A percentile compares a stretch with the other conserved stretches of the same genome.
These are phyloP conservation scores for Raphanus hybrid DNA, from an alignment of 441 rosid genomes.

Conservation along the genomic window DNA sequence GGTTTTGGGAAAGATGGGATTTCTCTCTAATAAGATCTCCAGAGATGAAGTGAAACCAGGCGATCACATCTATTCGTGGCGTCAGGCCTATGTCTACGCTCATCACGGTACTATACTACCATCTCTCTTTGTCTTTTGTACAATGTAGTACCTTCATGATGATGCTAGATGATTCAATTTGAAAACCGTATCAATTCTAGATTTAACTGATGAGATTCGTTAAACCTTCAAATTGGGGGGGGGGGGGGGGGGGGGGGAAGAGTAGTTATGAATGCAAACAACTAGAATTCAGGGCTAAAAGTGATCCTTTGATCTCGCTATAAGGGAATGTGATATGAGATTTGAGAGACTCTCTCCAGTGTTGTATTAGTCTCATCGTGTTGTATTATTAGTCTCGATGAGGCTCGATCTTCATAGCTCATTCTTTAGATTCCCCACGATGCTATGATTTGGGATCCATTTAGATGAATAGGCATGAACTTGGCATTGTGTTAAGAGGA, in stretches of 20 bases:
- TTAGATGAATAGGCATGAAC: no score
- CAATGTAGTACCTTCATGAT: neutral
- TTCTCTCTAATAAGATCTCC: conserved; percentile 38
- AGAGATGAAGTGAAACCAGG: conserved; percentile 41
- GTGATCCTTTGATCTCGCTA: no score
- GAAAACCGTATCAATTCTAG: neutral
- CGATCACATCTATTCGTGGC: conserved; percentile 48
- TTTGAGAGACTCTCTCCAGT: no score
- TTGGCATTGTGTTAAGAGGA: no score
- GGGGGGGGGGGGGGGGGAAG: conserved; percentile 32
- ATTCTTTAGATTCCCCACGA: no score
- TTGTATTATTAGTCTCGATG: no score
- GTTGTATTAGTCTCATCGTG: no score
- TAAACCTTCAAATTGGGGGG: neutral
- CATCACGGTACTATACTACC: conserved; percentile 40
- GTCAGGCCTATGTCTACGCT: conserved; percentile 46
- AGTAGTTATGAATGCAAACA: no score
- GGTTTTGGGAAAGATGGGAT: conserved; percentile 35
- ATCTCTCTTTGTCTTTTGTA: neutral
- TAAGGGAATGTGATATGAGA: no score
- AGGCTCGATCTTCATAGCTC: no score
- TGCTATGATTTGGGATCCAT: no score
- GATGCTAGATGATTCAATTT: neutral
- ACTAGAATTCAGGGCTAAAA: no score
- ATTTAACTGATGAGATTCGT: conserved; percentile 12